These are phyloP conservation scores for Alternaria burnsii DNA, from an alignment of 2,329 filamentous ascomycete genomes.

Conservation along the genomic window DNA sequence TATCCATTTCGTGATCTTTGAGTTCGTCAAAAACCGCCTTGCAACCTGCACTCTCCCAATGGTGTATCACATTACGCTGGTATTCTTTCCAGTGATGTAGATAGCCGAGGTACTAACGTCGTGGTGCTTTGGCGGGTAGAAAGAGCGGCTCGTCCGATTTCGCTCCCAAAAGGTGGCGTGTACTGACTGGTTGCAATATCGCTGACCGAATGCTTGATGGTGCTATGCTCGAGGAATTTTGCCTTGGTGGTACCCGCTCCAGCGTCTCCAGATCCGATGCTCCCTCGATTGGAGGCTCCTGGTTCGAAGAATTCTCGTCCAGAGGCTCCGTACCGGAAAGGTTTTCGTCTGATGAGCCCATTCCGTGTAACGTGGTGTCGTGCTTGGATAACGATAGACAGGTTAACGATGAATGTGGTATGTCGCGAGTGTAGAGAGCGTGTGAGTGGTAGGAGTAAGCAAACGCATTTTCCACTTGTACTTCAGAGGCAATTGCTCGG, in stretches of 20 bases:
- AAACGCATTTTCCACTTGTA: background rate
- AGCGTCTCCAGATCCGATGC: no score
- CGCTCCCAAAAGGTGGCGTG: background rate
- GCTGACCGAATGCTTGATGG: background rate
- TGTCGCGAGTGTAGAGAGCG: background rate
- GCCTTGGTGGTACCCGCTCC: background rate
- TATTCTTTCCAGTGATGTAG: conserved; percentile 23
- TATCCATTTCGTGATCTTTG: background rate
- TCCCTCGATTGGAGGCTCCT: background rate
- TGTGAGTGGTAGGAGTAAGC: background rate
- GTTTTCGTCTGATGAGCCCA: background rate
- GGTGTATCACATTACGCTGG: background rate
- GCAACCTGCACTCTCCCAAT: conserved; percentile 7
- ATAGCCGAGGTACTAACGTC: conserved; percentile 29
- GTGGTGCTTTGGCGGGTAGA: conserved; percentile 7
- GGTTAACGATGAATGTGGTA: background rate
- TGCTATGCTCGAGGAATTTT: background rate
- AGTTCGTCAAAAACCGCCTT: conserved; percentile 15
- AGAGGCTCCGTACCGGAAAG: background rate
- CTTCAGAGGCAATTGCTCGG: background rate
- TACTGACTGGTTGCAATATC: conserved; percentile 1
- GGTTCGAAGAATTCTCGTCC: background rate
- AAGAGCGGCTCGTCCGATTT: conserved; percentile 16
- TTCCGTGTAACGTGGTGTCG: background rate
- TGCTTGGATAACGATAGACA: background rate